A percentile compares a stretch with the other conserved stretches of the same genome.
Evolutionary conservation across 805 yeast species (phyloP).

Genomic region (Wickerhamiella slavikovae): DNA sequence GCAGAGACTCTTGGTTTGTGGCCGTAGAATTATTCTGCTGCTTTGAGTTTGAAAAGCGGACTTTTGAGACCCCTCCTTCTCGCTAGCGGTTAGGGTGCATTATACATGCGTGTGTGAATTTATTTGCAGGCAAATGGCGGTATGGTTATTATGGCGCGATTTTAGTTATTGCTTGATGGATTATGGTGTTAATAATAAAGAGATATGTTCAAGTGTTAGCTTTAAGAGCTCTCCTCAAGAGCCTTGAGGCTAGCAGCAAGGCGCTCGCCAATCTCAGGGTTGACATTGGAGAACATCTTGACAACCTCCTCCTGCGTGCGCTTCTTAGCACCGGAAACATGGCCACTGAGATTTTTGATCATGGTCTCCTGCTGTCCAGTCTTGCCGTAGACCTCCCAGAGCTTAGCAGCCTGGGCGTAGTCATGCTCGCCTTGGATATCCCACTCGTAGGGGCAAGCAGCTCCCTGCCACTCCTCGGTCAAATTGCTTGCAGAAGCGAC

Average conservation of each 20-base stretch:
- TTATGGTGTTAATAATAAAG: no score
- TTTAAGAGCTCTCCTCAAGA: no score
- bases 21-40: neutral
- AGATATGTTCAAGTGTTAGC: no score
- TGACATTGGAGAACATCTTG: conserved; percentile 56
- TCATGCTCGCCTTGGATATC: conserved; percentile 45
- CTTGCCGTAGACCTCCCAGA: conserved; percentile 61
- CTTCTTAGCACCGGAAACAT: conserved; percentile 44
- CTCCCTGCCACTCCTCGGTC: conserved; percentile 67
- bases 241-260: no score
- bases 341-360: conserved; percentile 67
- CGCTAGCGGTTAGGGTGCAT: no score
- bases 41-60: no score
- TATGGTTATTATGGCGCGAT: no score
- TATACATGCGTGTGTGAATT: no score
- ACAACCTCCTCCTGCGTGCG: conserved; percentile 61
- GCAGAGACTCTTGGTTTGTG: neutral
- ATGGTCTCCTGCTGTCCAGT: conserved; percentile 70
- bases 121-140: no score
- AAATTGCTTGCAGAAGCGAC: conserved; percentile 14
- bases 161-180: no score
- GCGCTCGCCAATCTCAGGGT: conserved; percentile 41
- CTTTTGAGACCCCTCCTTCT: no score
- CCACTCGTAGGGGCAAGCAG: conserved; percentile 81
- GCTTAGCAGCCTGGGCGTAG: conserved; percentile 52